These are phyloP conservation scores for Russula dissimulans DNA, from an alignment of 768 basidiomycete species.

Conservation along the genomic window DNA sequence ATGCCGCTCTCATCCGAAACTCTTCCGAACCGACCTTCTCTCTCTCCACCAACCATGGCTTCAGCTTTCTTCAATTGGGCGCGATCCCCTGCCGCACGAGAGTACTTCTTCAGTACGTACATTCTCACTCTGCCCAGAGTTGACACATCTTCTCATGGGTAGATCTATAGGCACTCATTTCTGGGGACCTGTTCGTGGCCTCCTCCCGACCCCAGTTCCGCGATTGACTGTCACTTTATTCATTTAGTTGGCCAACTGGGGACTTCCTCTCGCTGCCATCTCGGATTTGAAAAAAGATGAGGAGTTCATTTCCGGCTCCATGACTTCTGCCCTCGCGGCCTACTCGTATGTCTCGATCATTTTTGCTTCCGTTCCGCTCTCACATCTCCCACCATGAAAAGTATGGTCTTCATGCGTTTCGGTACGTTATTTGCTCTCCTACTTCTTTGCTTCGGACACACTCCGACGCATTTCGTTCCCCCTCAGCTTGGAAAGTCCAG, in stretches of 20 bases:
- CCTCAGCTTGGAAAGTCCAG: slow-evolving; percentile 83
- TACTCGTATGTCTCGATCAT: slow-evolving; percentile 72
- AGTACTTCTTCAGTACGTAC: slow-evolving; percentile 90
- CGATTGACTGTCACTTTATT: slow-evolving; percentile 8
- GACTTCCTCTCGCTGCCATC: slow-evolving; percentile 88
- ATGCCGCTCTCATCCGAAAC: no score
- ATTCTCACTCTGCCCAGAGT: background rate
- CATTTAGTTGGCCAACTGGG: slow-evolving; percentile 95
- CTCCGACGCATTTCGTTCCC: background rate
- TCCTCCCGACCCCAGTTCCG: background rate
- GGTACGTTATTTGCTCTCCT: slow-evolving; percentile 35
- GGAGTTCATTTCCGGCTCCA: slow-evolving; percentile 92
- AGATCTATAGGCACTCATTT: slow-evolving; percentile 76
- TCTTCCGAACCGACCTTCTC: background rate
- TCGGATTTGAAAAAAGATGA: slow-evolving; percentile 90
- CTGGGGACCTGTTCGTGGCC: slow-evolving; percentile 89
- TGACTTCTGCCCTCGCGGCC: slow-evolving; percentile 81
- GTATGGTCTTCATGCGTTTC: slow-evolving; percentile 89
- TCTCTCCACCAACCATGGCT: slow-evolving; percentile 41
- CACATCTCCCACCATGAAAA: slow-evolving; percentile 19
- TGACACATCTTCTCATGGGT: slow-evolving; percentile 19
- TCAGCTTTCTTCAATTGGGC: slow-evolving; percentile 84
- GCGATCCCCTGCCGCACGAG: slow-evolving; percentile 81
- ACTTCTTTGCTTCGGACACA: background rate
- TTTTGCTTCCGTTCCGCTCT: background rate